These are phyloP conservation scores for Calonectria pseudoturangicola DNA, from an alignment of 2,329 filamentous ascomycete genomes.

Conservation along the genomic window DNA sequence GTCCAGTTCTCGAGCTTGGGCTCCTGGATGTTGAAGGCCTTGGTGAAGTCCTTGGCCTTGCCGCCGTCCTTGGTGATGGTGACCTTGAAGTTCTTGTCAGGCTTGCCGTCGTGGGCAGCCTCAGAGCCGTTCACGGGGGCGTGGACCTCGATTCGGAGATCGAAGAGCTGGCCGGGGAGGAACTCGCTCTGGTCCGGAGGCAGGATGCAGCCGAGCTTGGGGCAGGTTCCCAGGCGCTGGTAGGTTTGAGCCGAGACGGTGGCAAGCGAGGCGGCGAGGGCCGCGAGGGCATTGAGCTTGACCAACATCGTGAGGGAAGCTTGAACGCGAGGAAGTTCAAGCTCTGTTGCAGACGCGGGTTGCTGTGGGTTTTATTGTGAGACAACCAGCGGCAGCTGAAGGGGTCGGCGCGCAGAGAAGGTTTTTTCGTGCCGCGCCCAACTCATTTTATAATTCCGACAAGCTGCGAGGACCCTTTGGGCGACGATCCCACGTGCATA, in stretches of 20 bases:
- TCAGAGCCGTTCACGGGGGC: conserved; percentile 88
- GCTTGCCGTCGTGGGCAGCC: conserved; percentile 79
- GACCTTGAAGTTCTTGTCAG: conserved; percentile 85
- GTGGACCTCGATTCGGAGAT: conserved; percentile 88
- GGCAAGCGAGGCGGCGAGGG: conserved; percentile 60
- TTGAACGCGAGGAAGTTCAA: conserved; percentile 30
- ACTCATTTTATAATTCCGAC: conserved; percentile 50
- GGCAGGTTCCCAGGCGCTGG: conserved; percentile 76
- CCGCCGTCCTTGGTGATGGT: conserved; percentile 80
- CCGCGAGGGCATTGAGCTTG: conserved; percentile 60
- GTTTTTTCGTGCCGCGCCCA: conserved; percentile 39
- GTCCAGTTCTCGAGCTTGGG: conserved; percentile 86
- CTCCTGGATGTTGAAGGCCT: conserved; percentile 82
- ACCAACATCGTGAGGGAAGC: conserved; percentile 57
- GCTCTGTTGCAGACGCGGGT: conserved; percentile 14
- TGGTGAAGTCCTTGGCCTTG: conserved; percentile 71
- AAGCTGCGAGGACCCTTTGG: conserved; percentile 13
- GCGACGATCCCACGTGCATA: conserved; percentile 38
- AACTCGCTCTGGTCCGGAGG: conserved; percentile 84
- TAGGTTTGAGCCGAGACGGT: conserved; percentile 73
- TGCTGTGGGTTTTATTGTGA: conserved; percentile 35
- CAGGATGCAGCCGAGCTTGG: conserved; percentile 75
- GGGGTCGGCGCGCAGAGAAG: conserved; percentile 31
- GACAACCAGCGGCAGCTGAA: conserved; percentile 45
- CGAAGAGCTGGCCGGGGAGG: conserved; percentile 88